A percentile compares a stretch with the other conserved stretches of the same genome.
phyloP scores from a whole-genome alignment of 148 eudicot species.

The Pharnaceum exiguum region DNA sequence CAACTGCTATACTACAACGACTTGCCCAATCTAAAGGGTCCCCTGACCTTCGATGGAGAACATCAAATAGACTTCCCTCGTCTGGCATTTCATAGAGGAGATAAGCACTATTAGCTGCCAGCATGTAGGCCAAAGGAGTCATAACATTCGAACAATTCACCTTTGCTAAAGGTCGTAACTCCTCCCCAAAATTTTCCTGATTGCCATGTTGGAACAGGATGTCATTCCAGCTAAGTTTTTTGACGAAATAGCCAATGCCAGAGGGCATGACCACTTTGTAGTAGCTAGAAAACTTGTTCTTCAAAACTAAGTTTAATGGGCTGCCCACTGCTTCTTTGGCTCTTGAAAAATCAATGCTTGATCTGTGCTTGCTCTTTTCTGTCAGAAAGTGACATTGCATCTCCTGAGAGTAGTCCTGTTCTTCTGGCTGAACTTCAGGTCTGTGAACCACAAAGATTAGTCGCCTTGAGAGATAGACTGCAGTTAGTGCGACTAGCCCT shows the following conservation, averaged over 20 bases:
- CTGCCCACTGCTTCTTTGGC: slow-evolving; percentile 58
- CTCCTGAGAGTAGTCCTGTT: slow-evolving; percentile 28
- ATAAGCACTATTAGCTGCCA: slow-evolving; percentile 56
- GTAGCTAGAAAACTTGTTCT: slow-evolving; percentile 61
- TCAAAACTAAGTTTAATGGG: slow-evolving; percentile 38
- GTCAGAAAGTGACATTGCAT: slow-evolving; percentile 43
- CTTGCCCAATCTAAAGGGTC: slow-evolving; percentile 69
- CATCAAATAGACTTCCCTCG: slow-evolving; percentile 60
- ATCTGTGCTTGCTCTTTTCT: slow-evolving; percentile 45
- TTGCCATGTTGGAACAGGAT: slow-evolving; percentile 45
- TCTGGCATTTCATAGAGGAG: slow-evolving; percentile 59
- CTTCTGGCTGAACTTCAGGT: slow-evolving; percentile 25
- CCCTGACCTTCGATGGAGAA: slow-evolving; percentile 45
- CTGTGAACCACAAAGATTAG: slow-evolving; percentile 24
- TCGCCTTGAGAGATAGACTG: slow-evolving; percentile 35
- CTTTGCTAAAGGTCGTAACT: slow-evolving; percentile 56
- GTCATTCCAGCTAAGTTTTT: slow-evolving; percentile 71
- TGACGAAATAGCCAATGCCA: slow-evolving; percentile 60
- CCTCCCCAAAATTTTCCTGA: slow-evolving; percentile 54
- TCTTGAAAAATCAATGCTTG: slow-evolving; percentile 58
- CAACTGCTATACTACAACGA: slow-evolving; percentile 76
- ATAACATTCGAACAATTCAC: slow-evolving; percentile 72
- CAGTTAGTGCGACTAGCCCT: slow-evolving; percentile 26
- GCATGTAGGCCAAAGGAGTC: slow-evolving; percentile 76
- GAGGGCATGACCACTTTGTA: slow-evolving; percentile 76